Base-by-base conservation (phyloP, 805 yeast genomes). In the Candida ulmi region DNA sequence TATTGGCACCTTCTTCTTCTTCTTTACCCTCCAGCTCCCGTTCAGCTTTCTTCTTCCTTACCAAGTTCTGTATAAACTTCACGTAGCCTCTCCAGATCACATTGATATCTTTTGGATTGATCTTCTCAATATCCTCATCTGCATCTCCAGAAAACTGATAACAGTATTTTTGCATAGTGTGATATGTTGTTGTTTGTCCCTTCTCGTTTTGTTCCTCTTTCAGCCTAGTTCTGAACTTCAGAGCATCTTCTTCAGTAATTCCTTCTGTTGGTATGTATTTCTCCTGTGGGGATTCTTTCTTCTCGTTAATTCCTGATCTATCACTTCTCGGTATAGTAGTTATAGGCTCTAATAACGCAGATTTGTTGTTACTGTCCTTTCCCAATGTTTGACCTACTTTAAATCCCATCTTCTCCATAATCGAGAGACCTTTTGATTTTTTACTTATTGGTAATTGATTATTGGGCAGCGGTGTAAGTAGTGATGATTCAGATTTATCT, bases 401-500 rank as follows among this genome's bases (percentile, higher is more conserved):
- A 50, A 66, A 78, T 1, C 83, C 84, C 83, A 78, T 78, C 46
- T 65, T 71, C 46, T 65, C 61, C 83, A 78, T 76, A 44, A 78
- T 75, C 6, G 64, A 47, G 18, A 74, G 58, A 0, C 78, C 80
- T 36, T 66, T 61, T 0, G 75, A 70, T 35, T 62, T 58, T 7
- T 62, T 58, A 7, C 15, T 29, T n/a, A 18, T 35, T 11, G 37
- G 16, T n/a, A n/a, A n/a, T 2, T 39, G 43, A 2, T 7, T 19
- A 19, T 40, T 42, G 3, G 45, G 42, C 3, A 46, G 37, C 11
- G 41, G 9, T 13, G 9, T n/a, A 6, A 26, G 15, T 11, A n/a
- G n/a, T n/a, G n/a, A n/a, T n/a, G n/a, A n/a, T n/a, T n/a, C n/a
- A n/a, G n/a, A n/a, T n/a, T n/a, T n/a, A n/a, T n/a, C n/a, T n/a